Conservation (phyloP, 352 stramenopile species). For the Pythium diclinum region DNA sequence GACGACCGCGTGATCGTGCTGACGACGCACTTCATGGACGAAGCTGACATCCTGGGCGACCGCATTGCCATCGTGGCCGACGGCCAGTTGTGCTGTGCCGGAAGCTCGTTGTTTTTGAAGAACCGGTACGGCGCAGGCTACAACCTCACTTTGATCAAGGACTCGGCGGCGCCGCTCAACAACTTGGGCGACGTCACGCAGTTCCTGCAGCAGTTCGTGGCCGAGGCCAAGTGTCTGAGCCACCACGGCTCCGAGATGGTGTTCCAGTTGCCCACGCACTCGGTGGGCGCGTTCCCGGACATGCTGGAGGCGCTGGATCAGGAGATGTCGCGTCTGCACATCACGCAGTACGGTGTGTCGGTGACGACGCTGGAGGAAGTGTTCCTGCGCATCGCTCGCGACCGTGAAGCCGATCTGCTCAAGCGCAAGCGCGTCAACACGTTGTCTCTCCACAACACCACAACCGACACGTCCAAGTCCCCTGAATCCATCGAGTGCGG, state of each 20-base stretch:
- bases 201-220: no score
- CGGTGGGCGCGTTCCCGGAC: conserved; percentile 78
- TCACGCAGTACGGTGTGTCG: conserved; percentile 94
- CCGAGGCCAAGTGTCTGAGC: conserved; percentile 56
- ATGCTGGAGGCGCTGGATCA: conserved; percentile 89
- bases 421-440: no score
- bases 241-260: conserved; percentile 93
- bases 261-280: conserved; percentile 92
- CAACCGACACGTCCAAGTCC: no score
- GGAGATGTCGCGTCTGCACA: conserved; percentile 38
- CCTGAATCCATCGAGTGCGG: neutral
- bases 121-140: conserved; percentile 92
- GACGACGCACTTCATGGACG: conserved; percentile 95
- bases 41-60: conserved; percentile 81
- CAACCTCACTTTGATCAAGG: conserved; percentile 67
- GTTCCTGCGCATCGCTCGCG: conserved; percentile 85
- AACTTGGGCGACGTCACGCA: conserved; percentile 57
- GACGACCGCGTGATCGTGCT: conserved; percentile 70
- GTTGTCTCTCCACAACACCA: no score
- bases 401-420: conserved; percentile 41
- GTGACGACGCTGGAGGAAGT: conserved; percentile 99
- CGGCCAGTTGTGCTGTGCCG: conserved; percentile 81
- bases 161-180: conserved; percentile 14
- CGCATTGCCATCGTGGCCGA: conserved; percentile 87
- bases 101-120: conserved; percentile 92